Conservation (phyloP, 2,329 filamentous ascomycete genomes). For the Aspergillus ruber region DNA sequence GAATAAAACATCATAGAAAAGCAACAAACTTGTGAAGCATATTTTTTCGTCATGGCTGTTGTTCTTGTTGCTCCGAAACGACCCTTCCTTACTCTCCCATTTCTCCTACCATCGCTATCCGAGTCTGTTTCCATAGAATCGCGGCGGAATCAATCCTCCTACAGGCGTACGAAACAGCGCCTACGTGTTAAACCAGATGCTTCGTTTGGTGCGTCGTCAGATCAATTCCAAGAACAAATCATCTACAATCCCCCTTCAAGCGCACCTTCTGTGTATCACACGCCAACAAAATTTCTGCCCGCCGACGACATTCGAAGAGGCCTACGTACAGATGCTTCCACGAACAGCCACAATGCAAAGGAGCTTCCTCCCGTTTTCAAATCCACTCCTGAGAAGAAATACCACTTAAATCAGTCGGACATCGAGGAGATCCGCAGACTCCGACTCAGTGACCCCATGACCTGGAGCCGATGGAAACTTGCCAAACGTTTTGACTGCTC, state of each 20-base stretch:
- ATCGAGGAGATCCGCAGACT: constrained; percentile 55
- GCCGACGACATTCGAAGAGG: constrained; percentile 48
- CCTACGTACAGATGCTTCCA: constrained; percentile 35
- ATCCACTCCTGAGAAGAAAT: constrained; percentile 50
- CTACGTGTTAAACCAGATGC: constrained; percentile 48
- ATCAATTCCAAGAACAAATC: constrained; percentile 46
- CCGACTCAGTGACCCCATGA: constrained; percentile 48
- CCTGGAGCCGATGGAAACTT: constrained; percentile 54
- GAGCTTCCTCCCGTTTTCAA: constrained; percentile 46
- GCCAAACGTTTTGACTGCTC: constrained; percentile 59
- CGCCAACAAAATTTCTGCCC: constrained; percentile 59
- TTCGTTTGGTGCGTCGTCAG: constrained; percentile 38
- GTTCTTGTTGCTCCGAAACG: constrained; percentile 25
- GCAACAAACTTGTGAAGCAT: background rate
- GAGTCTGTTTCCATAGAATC: constrained; percentile 25
- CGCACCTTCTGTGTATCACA: constrained; percentile 58
- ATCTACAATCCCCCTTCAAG: constrained; percentile 62
- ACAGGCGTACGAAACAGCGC: constrained; percentile 45
- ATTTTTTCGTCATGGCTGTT: constrained; percentile 20
- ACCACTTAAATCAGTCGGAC: constrained; percentile 53
- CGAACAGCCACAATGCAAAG: constrained; percentile 14
- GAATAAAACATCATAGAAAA: background rate
- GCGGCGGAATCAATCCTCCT: constrained; percentile 44
- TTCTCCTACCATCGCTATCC: constrained; percentile 33
- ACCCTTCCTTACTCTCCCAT: constrained; percentile 31